Conservation (phyloP, 2,329 filamentous ascomycete species). For the Calonectria hongkongensis region DNA sequence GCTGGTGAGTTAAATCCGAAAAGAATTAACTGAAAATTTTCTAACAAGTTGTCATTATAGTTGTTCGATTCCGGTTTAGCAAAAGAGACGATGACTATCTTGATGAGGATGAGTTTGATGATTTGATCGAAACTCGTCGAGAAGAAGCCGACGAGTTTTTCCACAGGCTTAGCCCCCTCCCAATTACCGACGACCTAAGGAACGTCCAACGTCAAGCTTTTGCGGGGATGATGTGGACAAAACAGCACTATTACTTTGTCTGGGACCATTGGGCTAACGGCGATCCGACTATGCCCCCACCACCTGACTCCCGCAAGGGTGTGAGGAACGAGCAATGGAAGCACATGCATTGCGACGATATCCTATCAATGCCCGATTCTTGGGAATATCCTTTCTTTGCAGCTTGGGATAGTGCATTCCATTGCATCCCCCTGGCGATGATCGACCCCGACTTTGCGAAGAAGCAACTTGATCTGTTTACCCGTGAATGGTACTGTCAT, state of each 20-base stretch:
- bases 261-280: conserved; percentile 99
- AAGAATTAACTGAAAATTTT: conserved; percentile 58
- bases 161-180: conserved; percentile 92
- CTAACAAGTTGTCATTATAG: conserved; percentile 61
- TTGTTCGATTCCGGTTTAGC: conserved; percentile 93
- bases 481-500: conserved; percentile 98
- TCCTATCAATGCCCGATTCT: conserved; percentile 97
- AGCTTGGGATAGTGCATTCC: conserved; percentile 97
- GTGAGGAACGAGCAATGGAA: conserved; percentile 94
- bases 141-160: conserved; percentile 98
- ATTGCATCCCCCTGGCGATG: conserved; percentile 97
- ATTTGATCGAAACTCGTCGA: conserved; percentile 88
- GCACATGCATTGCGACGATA: conserved; percentile 95
- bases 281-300: conserved; percentile 90
- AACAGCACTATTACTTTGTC: conserved; percentile 96
- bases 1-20: conserved; percentile 76
- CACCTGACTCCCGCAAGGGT: conserved; percentile 85
- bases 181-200: conserved; percentile 93
- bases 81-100: conserved; percentile 85
- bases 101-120: conserved; percentile 94
- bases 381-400: conserved; percentile 99
- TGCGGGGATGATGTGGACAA: conserved; percentile 98
- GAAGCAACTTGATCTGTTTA: conserved; percentile 97
- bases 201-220: conserved; percentile 97
- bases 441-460: conserved; percentile 98